Conservation (phyloP, 441 rosid species). For the Iberis amara region DNA sequence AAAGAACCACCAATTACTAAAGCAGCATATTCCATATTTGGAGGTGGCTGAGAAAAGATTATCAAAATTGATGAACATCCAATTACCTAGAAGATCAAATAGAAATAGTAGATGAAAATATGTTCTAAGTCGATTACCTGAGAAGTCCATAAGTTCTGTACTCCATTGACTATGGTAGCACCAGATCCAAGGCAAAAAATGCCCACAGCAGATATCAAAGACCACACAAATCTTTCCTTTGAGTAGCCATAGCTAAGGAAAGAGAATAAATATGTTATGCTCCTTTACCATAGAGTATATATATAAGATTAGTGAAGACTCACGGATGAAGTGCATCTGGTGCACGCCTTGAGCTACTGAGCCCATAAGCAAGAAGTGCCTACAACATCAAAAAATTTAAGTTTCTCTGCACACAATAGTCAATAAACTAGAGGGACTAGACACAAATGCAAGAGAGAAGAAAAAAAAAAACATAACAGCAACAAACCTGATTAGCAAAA, state of each 20-base stretch:
- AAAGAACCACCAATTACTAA: slow-evolving; percentile 93
- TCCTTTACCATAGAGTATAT: not conserved
- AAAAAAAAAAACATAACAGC: not conserved
- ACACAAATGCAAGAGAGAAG: not conserved
- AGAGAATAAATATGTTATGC: slow-evolving; percentile 7
- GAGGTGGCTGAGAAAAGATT: slow-evolving; percentile 67
- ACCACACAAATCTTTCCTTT: slow-evolving; percentile 98
- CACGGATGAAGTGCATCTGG: slow-evolving; percentile 99
- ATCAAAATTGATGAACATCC: slow-evolving; percentile 23
- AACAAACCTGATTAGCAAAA: slow-evolving; percentile 83
- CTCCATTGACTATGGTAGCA: slow-evolving; percentile 90
- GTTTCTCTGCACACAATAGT: slow-evolving; percentile 32
- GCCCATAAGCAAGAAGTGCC: slow-evolving; percentile 97
- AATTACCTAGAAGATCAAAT: not conserved
- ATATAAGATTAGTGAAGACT: slow-evolving; percentile 29
- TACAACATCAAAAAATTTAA: slow-evolving; percentile 45
- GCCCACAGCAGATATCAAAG: slow-evolving; percentile 99
- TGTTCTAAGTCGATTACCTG: slow-evolving; percentile 39
- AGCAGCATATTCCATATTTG: slow-evolving; percentile 79
- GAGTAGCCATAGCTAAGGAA: slow-evolving; percentile 90
- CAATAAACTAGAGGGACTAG: slow-evolving; percentile 12
- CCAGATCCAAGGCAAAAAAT: slow-evolving; percentile 99
- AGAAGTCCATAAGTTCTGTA: slow-evolving; percentile 84
- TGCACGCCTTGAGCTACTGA: slow-evolving; percentile 96
- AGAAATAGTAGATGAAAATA: slow-evolving; percentile 1